Evolutionary conservation across 768 basidiomycete genomes (phyloP), one percentile per base, ranked within the genome.

Genomic region (Boletus sensibilis): DNA sequence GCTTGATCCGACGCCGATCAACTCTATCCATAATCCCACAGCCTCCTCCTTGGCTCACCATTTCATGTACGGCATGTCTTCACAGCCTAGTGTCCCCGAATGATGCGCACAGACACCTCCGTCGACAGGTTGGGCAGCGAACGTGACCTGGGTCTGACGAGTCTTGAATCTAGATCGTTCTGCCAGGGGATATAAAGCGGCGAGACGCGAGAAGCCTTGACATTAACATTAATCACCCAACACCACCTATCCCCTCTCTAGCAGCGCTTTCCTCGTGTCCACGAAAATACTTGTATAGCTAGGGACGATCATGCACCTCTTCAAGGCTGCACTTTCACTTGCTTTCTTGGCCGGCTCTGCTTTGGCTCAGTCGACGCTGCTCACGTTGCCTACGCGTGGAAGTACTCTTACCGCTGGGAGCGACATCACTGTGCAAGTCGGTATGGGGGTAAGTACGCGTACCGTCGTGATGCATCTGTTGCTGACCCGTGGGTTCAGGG

Each of bases 181-280:
- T 20, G 4, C n/a, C 11, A 2, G 39, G 16, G 54, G 58, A 40
- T 60, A 65, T 65, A 65, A 65, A 67, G 58, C 20, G 46, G 55
- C 20, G 7, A 11, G 33, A 9, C 12, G 7, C 41, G n/a, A 31
- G 34, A 23, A 40, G 20, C 16, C n/a, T 29, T 33, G 8, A 0
- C n/a, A n/a, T 31, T 21, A 16, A 23, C 18, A 41, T 46, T n/a
- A 16, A 52, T 11, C 23, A 6, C 43, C 23, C 50, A n/a, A 25
- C 35, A 16, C 5, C 25, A 18, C 13, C 7, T 52, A 20, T 8
- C 11, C 38, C 48, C 34, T 20, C n/a, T 40, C 39, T 21, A 27
- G 8, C 43, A 2, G 18, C 21, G 35, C n/a, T 25, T n/a, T 12
- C 27, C 6, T 40, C 13, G 12, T 14, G 12, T n/a, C 16, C 18